phyloP scores from a whole-genome alignment of 257 asterid genomes.

The Solanum rostratum region DNA sequence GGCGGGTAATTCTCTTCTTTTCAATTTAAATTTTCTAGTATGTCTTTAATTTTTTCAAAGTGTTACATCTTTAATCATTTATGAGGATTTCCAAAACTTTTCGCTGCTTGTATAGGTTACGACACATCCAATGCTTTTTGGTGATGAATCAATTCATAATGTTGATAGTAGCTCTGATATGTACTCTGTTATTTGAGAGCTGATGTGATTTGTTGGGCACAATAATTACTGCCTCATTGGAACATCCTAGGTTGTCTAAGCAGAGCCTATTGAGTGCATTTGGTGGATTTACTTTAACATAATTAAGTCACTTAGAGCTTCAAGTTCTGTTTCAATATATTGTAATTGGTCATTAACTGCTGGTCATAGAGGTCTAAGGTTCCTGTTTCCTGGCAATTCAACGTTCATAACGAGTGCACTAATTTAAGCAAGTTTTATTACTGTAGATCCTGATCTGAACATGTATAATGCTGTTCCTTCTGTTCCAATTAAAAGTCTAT shows the following conservation, averaged over 20 bases:
- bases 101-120: neutral
- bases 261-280: neutral
- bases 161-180: neutral
- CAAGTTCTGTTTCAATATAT: neutral
- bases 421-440: neutral
- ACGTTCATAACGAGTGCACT: neutral
- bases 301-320: neutral
- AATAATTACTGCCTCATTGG: neutral
- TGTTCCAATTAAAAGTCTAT: neutral
- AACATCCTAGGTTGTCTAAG: neutral
- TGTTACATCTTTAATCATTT: neutral
- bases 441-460: neutral
- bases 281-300: neutral
- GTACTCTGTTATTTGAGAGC: neutral
- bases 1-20: slow-evolving; percentile 59
- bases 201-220: neutral
- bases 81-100: neutral
- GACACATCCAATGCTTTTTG: neutral
- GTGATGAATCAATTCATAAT: neutral
- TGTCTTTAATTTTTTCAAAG: neutral
- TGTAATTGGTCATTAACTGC: neutral
- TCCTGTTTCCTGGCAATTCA: neutral
- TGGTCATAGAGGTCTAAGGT: neutral
- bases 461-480: neutral
- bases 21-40: neutral